These are phyloP conservation scores for Lentinula guzmanii DNA, from an alignment of 768 basidiomycete species.

Conservation along the genomic window DNA sequence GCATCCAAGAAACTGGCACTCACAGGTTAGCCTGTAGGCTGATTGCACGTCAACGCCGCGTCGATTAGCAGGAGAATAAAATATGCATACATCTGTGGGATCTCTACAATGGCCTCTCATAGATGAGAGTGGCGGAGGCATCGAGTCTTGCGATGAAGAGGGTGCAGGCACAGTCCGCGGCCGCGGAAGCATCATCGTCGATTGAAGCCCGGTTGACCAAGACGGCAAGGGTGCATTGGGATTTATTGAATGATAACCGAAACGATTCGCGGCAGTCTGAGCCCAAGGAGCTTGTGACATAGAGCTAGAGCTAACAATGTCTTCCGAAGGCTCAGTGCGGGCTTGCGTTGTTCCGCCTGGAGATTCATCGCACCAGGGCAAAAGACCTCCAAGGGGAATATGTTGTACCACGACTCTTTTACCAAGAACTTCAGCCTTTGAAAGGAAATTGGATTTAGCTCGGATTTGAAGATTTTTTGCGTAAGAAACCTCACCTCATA, in stretches of 20 bases:
- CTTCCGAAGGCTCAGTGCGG: not conserved
- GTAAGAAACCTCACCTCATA: constrained; percentile 53
- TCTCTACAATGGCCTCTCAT: not conserved
- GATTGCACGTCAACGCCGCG: not conserved
- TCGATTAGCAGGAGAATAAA: not conserved
- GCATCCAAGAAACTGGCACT: not conserved
- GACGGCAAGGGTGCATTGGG: not conserved
- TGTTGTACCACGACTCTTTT: constrained; percentile 98
- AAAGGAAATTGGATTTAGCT: constrained; percentile 1
- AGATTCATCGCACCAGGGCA: not conserved
- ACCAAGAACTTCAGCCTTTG: constrained; percentile 80
- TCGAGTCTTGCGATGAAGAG: not conserved
- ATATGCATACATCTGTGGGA: not conserved
- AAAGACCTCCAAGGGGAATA: constrained; percentile 69
- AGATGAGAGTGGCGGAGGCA: not conserved
- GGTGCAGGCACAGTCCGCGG: not conserved
- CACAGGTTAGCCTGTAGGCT: not conserved
- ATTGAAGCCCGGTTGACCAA: not conserved
- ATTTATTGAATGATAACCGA: not conserved
- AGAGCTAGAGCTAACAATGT: not conserved
- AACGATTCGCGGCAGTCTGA: not conserved
- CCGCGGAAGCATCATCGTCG: not conserved
- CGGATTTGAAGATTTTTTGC: not conserved
- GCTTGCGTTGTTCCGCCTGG: not conserved
- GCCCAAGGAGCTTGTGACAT: not conserved